Percentiles rank a stretch among this genome's conserved stretches.
Evolutionary conservation across 2,329 filamentous ascomycete species (phyloP).

Genomic region (Fusarium zealandicum): DNA sequence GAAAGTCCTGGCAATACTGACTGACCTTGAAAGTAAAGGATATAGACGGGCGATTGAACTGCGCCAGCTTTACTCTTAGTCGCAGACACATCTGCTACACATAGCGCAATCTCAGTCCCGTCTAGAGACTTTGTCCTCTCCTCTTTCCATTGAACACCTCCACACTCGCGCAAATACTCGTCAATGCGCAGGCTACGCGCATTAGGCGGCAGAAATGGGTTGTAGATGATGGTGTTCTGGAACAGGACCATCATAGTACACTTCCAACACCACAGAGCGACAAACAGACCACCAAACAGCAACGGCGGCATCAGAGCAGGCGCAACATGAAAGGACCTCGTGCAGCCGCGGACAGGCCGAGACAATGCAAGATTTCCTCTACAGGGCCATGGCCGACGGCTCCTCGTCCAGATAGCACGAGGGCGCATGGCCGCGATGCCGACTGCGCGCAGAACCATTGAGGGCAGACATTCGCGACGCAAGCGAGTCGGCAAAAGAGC

Average conservation of each 20-base stretch:
- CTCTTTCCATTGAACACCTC: constrained; percentile 72
- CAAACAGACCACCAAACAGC: constrained; percentile 70
- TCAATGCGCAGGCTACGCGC: constrained; percentile 70
- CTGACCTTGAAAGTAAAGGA: constrained; percentile 45
- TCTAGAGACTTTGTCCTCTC: constrained; percentile 67
- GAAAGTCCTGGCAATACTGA: neutral
- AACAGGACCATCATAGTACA: constrained; percentile 78
- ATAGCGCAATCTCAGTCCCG: constrained; percentile 69
- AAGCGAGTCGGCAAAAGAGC: neutral
- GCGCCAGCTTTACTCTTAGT: neutral
- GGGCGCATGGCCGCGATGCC: constrained; percentile 34
- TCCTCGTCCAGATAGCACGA: constrained; percentile 11
- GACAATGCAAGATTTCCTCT: constrained; percentile 5
- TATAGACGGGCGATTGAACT: constrained; percentile 54
- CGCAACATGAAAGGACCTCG: constrained; percentile 42
- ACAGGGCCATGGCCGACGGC: constrained; percentile 13
- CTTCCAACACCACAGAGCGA: constrained; percentile 70
- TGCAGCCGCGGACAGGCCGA: constrained; percentile 21
- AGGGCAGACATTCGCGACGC: constrained; percentile 13
- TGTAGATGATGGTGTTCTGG: constrained; percentile 85
- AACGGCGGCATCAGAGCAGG: constrained; percentile 67
- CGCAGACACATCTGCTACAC: constrained; percentile 54
- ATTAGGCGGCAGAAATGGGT: constrained; percentile 77
- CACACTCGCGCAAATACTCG: constrained; percentile 67
- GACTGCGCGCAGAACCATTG: constrained; percentile 38